Conservation (phyloP, 148 eudicot genomes). For the Limonium bicolor region DNA sequence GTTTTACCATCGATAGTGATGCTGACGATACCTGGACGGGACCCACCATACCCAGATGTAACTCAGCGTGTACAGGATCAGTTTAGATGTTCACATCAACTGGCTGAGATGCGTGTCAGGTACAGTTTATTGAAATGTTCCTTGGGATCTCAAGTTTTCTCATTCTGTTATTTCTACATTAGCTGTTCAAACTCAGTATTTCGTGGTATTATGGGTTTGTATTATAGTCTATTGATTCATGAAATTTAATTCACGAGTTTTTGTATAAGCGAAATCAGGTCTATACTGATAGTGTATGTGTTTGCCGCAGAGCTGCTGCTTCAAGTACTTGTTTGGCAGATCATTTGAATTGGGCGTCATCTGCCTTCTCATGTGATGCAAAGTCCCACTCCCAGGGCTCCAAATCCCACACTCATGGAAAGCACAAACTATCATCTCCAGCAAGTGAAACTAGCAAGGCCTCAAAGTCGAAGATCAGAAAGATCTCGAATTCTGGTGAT, state of each 20-base stretch:
- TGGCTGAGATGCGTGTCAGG: conserved; percentile 67
- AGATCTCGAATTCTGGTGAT: conserved; percentile 21
- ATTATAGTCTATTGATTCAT: too few relatives aligned
- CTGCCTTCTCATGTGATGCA: conserved; percentile 35
- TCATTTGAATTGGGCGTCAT: conserved; percentile 29
- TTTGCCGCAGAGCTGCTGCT: conserved; percentile 26
- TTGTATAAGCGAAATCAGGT: too few relatives aligned
- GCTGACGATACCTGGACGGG: conserved; percentile 36
- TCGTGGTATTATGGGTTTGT: not conserved
- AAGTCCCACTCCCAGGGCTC: conserved; percentile 19
- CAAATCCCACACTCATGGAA: conserved; percentile 39
- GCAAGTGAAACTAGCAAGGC: conserved; percentile 29
- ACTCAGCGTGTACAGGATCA: conserved; percentile 14
- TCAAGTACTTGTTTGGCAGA: conserved; percentile 31
- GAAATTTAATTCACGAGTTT: too few relatives aligned
- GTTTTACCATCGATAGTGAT: conserved; percentile 44
- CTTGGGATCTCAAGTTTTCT: not conserved
- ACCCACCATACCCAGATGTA: conserved; percentile 16
- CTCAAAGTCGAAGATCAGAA: conserved; percentile 61
- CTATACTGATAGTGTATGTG: too few relatives aligned
- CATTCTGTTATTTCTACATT: not conserved
- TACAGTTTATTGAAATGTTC: conserved; percentile 15
- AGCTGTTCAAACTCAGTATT: not conserved
- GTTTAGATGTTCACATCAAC: conserved; percentile 24
- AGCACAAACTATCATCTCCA: conserved; percentile 62